A percentile compares a stretch with the other conserved stretches of the same genome.
Evolutionary conservation across 129 eudicot genomes (phyloP).

Genomic region (Centella asiatica): DNA sequence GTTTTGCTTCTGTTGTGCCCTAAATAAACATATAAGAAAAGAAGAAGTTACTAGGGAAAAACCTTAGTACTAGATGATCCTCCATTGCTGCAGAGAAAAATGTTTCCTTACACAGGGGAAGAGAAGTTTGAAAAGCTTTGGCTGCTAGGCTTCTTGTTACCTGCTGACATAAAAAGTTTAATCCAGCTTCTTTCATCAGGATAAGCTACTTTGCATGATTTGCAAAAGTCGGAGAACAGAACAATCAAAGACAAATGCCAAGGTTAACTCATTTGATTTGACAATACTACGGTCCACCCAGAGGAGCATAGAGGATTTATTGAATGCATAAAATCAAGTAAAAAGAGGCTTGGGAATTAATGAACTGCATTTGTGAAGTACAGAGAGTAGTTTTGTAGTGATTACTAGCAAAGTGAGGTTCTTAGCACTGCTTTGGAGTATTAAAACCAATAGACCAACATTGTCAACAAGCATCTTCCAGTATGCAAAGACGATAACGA

Average conservation of each 20-base stretch:
- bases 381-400: not conserved
- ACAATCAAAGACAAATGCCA: too few relatives aligned
- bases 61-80: slow-evolving; percentile 65
- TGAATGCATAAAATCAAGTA: not conserved
- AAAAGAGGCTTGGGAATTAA: not conserved
- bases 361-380: not conserved
- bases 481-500: not conserved
- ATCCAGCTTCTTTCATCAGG: not conserved
- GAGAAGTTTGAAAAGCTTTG: slow-evolving; percentile 77
- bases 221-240: not conserved
- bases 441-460: not conserved
- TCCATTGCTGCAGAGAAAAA: slow-evolving; percentile 83
- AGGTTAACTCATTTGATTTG: not conserved
- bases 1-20: not conserved
- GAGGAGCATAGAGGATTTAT: not conserved
- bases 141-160: slow-evolving; percentile 94
- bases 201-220: not conserved
- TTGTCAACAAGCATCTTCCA: not conserved
- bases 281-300: not conserved
- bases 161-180: slow-evolving; percentile 28
- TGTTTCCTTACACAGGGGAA: slow-evolving; percentile 81
- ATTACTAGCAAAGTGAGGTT: not conserved
- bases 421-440: not conserved
- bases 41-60: slow-evolving; percentile 12
- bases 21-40: slow-evolving; percentile 6